Evolutionary conservation across 2,329 filamentous ascomycete species (phyloP).

Genomic region (Aspergillus hortae): DNA sequence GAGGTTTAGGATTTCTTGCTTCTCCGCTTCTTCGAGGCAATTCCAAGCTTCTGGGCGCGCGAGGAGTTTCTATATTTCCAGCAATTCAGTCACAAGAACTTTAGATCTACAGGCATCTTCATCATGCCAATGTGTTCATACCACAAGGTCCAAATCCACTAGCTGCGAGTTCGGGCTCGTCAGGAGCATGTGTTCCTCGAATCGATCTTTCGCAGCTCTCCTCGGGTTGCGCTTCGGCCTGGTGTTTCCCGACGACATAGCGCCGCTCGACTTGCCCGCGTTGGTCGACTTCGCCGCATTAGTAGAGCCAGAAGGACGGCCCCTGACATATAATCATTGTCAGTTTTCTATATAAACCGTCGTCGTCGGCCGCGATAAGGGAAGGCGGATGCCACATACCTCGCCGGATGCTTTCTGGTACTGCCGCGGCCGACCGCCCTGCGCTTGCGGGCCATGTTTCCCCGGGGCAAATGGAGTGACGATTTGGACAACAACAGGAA

Average conservation of each 20-base stretch:
- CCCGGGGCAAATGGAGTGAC: slow-evolving; percentile 6
- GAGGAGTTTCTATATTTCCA: slow-evolving; percentile 33
- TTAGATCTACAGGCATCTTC: background rate
- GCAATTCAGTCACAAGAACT: background rate
- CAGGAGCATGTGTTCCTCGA: slow-evolving; percentile 37
- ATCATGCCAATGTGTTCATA: slow-evolving; percentile 19
- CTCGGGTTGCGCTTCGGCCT: slow-evolving; percentile 31
- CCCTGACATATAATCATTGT: slow-evolving; percentile 21
- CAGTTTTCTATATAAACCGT: background rate
- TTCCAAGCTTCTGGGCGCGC: slow-evolving; percentile 40
- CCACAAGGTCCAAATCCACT: slow-evolving; percentile 36
- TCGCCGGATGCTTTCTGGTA: slow-evolving; percentile 16
- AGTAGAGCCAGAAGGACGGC: slow-evolving; percentile 16
- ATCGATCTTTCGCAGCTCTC: slow-evolving; percentile 32
- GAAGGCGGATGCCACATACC: slow-evolving; percentile 12
- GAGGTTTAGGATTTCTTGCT: slow-evolving; percentile 36
- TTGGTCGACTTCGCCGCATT: slow-evolving; percentile 25
- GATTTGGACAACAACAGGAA: slow-evolving; percentile 20
- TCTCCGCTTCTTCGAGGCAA: slow-evolving; percentile 39
- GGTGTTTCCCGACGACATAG: slow-evolving; percentile 27
- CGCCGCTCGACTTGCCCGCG: slow-evolving; percentile 18
- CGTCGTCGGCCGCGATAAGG: background rate
- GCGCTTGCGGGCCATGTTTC: slow-evolving; percentile 30
- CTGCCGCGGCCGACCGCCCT: slow-evolving; percentile 36
- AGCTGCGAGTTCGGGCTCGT: slow-evolving; percentile 37